These are phyloP conservation scores for Paratrypanosoma confusum DNA, from an alignment of 208 protist genomes.

Conservation along the genomic window DNA sequence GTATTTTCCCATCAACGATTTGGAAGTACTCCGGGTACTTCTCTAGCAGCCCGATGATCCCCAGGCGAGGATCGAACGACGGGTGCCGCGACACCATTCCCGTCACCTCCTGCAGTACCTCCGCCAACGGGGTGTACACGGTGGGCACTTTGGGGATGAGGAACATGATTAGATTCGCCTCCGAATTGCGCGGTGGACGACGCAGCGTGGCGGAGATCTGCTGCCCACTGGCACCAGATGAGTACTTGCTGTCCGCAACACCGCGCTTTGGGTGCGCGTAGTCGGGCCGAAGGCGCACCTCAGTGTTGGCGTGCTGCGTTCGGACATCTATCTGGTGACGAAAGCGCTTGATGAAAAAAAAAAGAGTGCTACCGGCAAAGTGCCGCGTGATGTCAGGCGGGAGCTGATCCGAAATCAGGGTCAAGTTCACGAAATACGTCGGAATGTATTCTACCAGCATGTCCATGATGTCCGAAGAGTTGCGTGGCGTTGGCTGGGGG, in stretches of 20 bases:
- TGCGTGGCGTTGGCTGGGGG: constrained; percentile 16
- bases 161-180: constrained; percentile 58
- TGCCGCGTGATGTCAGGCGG: constrained; percentile 32
- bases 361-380: constrained; percentile 36
- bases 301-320: constrained; percentile 22
- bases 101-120: constrained; percentile 65
- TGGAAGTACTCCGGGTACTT: constrained; percentile 87
- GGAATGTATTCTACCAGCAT: constrained; percentile 64
- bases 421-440: constrained; percentile 57
- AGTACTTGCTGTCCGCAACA: constrained; percentile 36
- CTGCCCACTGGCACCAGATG: constrained; percentile 1
- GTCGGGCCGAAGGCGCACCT: constrained; percentile 48
- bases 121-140: constrained; percentile 43
- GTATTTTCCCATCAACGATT: constrained; percentile 47
- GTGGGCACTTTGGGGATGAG: constrained; percentile 53
- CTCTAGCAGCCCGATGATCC: constrained; percentile 65
- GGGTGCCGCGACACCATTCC: constrained; percentile 69
- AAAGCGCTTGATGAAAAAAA: constrained; percentile 62
- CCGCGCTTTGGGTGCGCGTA: constrained; percentile 66
- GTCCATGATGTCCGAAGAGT: constrained; percentile 40
- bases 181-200: constrained; percentile 61
- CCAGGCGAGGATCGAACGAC: constrained; percentile 63
- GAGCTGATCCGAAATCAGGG: constrained; percentile 33
- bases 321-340: constrained; percentile 69
- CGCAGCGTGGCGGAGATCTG: constrained; percentile 13